Evolutionary conservation across 208 protist genomes (phyloP), one percentile per base, ranked within the genome.

Genomic region (Leptomonas pyrrhocoris): DNA sequence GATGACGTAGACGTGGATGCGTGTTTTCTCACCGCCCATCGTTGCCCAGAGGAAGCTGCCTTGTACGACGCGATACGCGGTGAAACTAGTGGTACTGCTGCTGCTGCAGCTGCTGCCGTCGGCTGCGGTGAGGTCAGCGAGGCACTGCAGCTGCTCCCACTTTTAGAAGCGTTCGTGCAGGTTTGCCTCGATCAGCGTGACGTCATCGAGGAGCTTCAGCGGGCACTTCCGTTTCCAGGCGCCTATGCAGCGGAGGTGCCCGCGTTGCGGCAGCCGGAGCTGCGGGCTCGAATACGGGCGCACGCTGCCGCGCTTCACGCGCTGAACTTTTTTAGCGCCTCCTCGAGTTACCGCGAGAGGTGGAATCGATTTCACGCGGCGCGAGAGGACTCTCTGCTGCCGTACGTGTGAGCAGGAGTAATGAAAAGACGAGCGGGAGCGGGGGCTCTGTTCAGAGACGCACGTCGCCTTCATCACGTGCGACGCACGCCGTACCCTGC

Each of bases 161-260:
- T n/a, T n/a, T 23, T 76, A 19, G 27, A 59, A 2, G 62, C 55
- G 25, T 76, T 76, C 59, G 62, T 70, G 62, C 71, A 65, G n/a
- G 51, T 38, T 27, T 76, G 62, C 40, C 62, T 65, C 46, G 13
- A 48, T 18, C 54, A 64, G 16, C 34, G 40, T 42, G 23, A 28
- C 34, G 15, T 6, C 19, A 28, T 76, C 38, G 46, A 43, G 25
- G 55, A 42, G 11, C 31, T 56, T 21, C 45, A 57, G 49, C 19
- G 21, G 1, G 13, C 12, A 0, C 15, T 28, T 2, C 8, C n/a
- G 2, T 66, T 38, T 42, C 15, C 0, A 0, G 0, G 0, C 2
- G 0, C 27, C 18, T 59, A 62, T 36, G 25, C 1, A 25, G 51
- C 2, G 23, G 54, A 42, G 21, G 51, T 1, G 18, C 30, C 21